These are phyloP conservation scores for Trichoderma asperellum DNA, from an alignment of 2,329 filamentous ascomycete genomes.

Conservation along the genomic window DNA sequence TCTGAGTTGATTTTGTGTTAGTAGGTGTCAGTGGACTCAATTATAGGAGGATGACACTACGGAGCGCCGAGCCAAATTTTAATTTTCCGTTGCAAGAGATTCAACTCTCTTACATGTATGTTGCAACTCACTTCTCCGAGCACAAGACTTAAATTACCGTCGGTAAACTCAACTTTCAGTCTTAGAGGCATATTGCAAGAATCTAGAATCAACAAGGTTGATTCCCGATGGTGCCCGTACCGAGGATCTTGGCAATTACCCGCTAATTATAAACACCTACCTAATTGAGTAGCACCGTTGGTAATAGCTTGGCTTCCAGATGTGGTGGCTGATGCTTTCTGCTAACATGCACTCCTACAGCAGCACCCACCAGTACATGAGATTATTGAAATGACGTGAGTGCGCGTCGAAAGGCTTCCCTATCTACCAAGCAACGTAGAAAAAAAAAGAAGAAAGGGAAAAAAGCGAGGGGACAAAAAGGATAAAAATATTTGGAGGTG, in stretches of 20 bases:
- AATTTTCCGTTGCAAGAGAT: background rate
- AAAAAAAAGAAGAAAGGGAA: background rate
- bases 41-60: background rate
- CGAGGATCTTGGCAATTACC: background rate
- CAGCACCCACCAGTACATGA: background rate
- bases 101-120: background rate
- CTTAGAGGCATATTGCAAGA: background rate
- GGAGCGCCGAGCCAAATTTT: background rate
- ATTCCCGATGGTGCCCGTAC: background rate
- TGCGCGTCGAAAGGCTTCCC: background rate
- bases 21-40: background rate
- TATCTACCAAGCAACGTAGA: background rate
- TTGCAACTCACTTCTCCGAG: background rate
- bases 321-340: background rate
- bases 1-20: background rate
- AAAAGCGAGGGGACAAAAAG: no score
- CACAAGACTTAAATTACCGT: background rate
- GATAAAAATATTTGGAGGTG: background rate
- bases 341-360: background rate
- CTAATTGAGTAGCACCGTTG: conserved; percentile 4
- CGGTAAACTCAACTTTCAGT: background rate
- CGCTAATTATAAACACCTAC: conserved; percentile 5
- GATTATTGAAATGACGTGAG: background rate
- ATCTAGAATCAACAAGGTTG: background rate
- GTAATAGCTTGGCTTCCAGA: background rate